A percentile compares a stretch with the other conserved stretches of the same genome.
These are phyloP conservation scores for Sugiyamaella boreocaroliniensis DNA, from an alignment of 805 yeast genomes.

Conservation along the genomic window DNA sequence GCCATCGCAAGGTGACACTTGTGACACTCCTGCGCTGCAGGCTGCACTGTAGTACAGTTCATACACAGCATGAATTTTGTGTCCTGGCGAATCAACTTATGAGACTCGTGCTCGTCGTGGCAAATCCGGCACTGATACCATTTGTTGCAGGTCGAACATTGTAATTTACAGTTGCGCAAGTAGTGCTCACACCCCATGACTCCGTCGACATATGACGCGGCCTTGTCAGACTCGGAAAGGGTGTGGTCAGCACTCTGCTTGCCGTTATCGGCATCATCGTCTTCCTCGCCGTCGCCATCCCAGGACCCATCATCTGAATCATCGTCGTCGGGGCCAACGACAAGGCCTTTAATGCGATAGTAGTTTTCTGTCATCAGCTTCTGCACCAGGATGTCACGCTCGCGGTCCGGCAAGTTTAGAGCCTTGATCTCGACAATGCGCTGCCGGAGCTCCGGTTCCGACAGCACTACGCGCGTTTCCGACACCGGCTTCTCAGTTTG, in stretches of 20 bases:
- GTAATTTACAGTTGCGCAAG: slow-evolving; percentile 73
- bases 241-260: slow-evolving; percentile 16
- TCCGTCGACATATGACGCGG: slow-evolving; percentile 43
- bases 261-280: slow-evolving; percentile 15
- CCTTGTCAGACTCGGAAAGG: slow-evolving; percentile 42
- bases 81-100: slow-evolving; percentile 50
- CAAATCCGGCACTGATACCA: slow-evolving; percentile 85
- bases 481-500: background rate
- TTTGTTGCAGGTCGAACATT: slow-evolving; percentile 63
- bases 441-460: slow-evolving; percentile 22
- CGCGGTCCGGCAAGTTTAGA: slow-evolving; percentile 28
- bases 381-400: slow-evolving; percentile 31
- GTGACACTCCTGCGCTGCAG: slow-evolving; percentile 61
- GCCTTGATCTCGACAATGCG: slow-evolving; percentile 27
- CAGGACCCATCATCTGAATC: slow-evolving; percentile 15
- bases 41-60: slow-evolving; percentile 70
- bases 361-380: slow-evolving; percentile 32
- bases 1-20: slow-evolving; percentile 65
- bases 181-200: slow-evolving; percentile 78
- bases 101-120: slow-evolving; percentile 61
- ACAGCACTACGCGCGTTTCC: slow-evolving; percentile 3
- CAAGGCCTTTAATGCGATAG: slow-evolving; percentile 17
- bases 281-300: slow-evolving; percentile 6
- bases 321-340: background rate
- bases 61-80: slow-evolving; percentile 73